phyloP scores from a whole-genome alignment of 2,329 filamentous ascomycete species.

The Dactylellina cionopaga region DNA sequence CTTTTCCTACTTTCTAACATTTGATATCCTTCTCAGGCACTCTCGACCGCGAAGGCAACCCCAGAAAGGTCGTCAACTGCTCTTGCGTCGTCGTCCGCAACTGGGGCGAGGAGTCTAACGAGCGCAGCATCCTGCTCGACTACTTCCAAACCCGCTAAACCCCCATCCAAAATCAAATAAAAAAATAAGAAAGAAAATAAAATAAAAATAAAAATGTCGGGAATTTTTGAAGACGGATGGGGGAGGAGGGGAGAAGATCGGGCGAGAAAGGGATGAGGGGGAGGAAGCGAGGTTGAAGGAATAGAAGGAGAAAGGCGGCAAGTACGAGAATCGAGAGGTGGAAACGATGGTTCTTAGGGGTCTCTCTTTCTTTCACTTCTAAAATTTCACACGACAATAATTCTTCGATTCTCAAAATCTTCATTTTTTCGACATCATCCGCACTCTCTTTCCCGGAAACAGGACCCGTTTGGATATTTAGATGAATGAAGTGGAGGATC shows the following conservation, averaged over 20 bases:
- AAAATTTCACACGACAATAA: constrained; percentile 14
- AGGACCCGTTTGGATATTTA: no score
- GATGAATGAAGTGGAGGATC: constrained; percentile 6
- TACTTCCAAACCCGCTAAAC: constrained; percentile 87
- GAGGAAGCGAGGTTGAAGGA: background rate
- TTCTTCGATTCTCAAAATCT: no score
- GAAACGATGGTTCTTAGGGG: no score
- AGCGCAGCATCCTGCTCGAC: constrained; percentile 98
- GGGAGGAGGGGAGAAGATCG: background rate
- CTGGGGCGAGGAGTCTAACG: constrained; percentile 99
- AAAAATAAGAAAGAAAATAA: background rate
- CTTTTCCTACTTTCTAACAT: no score
- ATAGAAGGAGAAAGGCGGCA: constrained; percentile 1
- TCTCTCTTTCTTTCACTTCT: constrained; percentile 12
- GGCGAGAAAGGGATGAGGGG: background rate
- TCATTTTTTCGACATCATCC: constrained; percentile 6
- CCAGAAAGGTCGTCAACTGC: constrained; percentile 99
- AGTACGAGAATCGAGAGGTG: background rate
- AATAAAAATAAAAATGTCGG: constrained; percentile 18
- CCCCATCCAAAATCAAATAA: background rate
- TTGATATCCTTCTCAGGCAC: constrained; percentile 72
- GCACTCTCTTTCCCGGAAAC: no score
- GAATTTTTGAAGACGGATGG: constrained; percentile 1
- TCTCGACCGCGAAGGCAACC: constrained; percentile 98
- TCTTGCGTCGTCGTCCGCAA: constrained; percentile 99